A percentile compares a stretch with the other conserved stretches of the same genome.
These are phyloP conservation scores for Phytophthora foliorum DNA, from an alignment of 352 stramenopile genomes.

Conservation along the genomic window DNA sequence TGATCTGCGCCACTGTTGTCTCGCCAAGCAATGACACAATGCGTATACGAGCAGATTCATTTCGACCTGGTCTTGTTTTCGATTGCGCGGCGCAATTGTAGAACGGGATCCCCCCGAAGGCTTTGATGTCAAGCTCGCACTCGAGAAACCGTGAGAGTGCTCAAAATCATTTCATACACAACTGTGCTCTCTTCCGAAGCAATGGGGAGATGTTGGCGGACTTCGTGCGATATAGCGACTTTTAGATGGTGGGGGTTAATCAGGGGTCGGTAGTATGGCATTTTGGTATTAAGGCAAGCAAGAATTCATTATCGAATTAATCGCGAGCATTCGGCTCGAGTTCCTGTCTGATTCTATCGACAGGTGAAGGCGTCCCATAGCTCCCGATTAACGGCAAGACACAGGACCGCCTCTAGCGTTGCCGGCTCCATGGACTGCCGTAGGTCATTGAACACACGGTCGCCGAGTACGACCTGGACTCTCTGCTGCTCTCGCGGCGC, in stretches of 20 bases:
- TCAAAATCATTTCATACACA: no score
- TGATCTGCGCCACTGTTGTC: not conserved
- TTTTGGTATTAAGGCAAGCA: not conserved
- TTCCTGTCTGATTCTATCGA: not conserved
- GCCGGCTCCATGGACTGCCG: slow-evolving; percentile 5
- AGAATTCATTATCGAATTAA: not conserved
- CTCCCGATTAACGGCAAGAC: not conserved
- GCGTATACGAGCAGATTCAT: not conserved
- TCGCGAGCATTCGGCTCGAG: not conserved
- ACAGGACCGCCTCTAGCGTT: not conserved
- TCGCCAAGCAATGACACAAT: not conserved
- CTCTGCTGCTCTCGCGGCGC: not conserved
- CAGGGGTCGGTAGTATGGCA: not conserved
- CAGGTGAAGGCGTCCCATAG: not conserved
- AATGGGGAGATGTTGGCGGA: no score
- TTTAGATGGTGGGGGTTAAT: no score
- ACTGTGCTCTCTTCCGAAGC: no score
- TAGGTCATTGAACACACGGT: slow-evolving; percentile 29
- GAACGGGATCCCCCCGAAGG: no score
- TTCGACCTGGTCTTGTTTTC: not conserved
- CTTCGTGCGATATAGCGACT: no score
- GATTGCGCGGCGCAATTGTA: not conserved
- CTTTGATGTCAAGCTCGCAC: no score
- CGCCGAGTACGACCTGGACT: not conserved
- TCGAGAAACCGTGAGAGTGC: no score